phyloP scores from a whole-genome alignment of 306 rosid genomes.

The Styphnolobium japonicum region DNA sequence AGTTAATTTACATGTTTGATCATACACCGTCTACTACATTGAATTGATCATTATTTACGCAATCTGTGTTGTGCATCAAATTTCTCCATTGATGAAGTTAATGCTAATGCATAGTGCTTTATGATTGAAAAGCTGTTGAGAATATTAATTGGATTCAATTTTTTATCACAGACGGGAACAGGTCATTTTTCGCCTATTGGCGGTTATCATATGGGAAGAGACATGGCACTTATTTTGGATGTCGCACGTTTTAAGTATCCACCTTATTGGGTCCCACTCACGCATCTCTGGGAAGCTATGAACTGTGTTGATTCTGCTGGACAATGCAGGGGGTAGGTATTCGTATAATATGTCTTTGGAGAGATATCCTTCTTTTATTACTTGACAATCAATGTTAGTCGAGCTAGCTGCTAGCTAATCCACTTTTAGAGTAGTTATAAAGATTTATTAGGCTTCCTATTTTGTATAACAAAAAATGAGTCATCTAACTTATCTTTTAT shows the following conservation, averaged over 20 bases:
- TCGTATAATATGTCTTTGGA: neutral
- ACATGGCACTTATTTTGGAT: conserved; percentile 69
- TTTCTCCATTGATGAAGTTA: neutral
- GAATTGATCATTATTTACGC: neutral
- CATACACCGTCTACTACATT: neutral
- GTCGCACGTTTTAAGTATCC: conserved; percentile 82
- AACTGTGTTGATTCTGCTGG: conserved; percentile 45
- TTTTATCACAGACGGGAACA: conserved; percentile 54
- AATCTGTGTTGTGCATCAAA: neutral
- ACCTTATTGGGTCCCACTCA: conserved; percentile 71
- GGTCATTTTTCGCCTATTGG: conserved; percentile 85
- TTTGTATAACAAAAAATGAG: too few relatives aligned
- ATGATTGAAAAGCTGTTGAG: neutral
- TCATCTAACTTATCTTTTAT: too few relatives aligned
- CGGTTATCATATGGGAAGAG: conserved; percentile 61
- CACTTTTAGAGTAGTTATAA: too few relatives aligned
- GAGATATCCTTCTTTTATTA: neutral
- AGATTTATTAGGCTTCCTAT: too few relatives aligned
- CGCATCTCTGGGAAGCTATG: conserved; percentile 70
- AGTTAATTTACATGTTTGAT: neutral
- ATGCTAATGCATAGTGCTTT: neutral
- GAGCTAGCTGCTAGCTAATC: too few relatives aligned
- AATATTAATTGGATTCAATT: neutral
- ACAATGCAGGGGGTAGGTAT: conserved; percentile 56
- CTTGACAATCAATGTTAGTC: too few relatives aligned